Conservation (phyloP, 805 yeast genomes). For the Wickerhamomyces tratensis region DNA sequence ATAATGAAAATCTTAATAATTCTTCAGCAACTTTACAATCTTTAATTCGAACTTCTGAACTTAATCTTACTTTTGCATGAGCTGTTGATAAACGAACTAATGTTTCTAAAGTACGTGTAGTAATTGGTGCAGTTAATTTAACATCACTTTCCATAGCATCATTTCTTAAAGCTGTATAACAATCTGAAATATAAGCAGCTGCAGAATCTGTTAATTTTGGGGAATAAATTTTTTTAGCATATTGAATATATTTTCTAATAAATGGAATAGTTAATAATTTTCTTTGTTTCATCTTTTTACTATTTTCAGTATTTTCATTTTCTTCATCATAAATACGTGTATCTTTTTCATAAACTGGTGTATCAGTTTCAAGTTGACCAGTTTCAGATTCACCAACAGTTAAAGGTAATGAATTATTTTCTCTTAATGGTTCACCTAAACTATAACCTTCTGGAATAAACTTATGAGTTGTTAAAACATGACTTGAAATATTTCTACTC, state of each 20-base stretch:
- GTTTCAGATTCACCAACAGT: constrained; percentile 69
- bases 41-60: constrained; percentile 57
- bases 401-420: constrained; percentile 55
- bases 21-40: constrained; percentile 87
- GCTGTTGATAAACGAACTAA: constrained; percentile 92
- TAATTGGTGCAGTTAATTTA: constrained; percentile 82
- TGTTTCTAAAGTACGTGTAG: constrained; percentile 97
- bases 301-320: constrained; percentile 4
- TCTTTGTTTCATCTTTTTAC: constrained; percentile 25
- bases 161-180: constrained; percentile 77
- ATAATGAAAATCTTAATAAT: constrained; percentile 74
- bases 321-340: constrained; percentile 25
- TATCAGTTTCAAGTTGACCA: constrained; percentile 38
- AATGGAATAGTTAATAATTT: constrained; percentile 69
- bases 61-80: constrained; percentile 90
- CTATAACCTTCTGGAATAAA: constrained; percentile 78
- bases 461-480: constrained; percentile 89
- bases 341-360: constrained; percentile 68
- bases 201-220: constrained; percentile 78
- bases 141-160: constrained; percentile 53
- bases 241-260: constrained; percentile 85
- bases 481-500: constrained; percentile 87
- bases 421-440: constrained; percentile 92
- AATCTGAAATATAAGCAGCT: constrained; percentile 67
- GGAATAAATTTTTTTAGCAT: constrained; percentile 79